Evolutionary conservation across 2,329 filamentous ascomycete species (phyloP).

Genomic region (Colletotrichum sp.): DNA sequence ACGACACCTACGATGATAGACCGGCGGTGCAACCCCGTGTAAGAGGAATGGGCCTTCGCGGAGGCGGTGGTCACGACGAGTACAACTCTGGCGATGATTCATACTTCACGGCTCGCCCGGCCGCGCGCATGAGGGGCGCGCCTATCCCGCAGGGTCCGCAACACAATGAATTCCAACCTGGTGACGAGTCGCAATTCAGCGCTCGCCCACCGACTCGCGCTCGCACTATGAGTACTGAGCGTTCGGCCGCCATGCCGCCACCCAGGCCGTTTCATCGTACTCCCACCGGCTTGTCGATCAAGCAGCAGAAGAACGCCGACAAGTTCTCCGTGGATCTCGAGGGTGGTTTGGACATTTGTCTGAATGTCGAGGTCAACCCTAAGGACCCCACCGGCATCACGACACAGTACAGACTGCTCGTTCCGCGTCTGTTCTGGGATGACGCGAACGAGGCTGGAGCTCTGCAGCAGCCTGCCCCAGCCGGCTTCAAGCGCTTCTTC

Average conservation of each 20-base stretch:
- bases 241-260: conserved; percentile 5
- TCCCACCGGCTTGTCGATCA: conserved; percentile 71
- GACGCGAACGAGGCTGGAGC: conserved; percentile 32
- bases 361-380: conserved; percentile 89
- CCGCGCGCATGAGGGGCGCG: conserved; percentile 15
- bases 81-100: conserved; percentile 62
- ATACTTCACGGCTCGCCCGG: conserved; percentile 55
- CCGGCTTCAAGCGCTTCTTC: conserved; percentile 49
- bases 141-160: background rate
- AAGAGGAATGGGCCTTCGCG: conserved; percentile 34
- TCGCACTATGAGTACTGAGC: conserved; percentile 32
- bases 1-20: conserved; percentile 23
- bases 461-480: conserved; percentile 30
- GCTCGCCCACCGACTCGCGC: conserved; percentile 11
- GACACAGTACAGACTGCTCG: conserved; percentile 82
- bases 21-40: conserved; percentile 13
- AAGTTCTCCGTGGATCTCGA: conserved; percentile 75
- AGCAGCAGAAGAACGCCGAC: conserved; percentile 61
- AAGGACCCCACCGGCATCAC: conserved; percentile 89
- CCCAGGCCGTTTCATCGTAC: conserved; percentile 66
- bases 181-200: conserved; percentile 1
- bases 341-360: conserved; percentile 81
- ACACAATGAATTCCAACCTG: conserved; percentile 10
- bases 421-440: conserved; percentile 75
- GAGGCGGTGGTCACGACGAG: conserved; percentile 51